phyloP scores from a whole-genome alignment of 257 asterid genomes.

The Salvia hispanica region DNA sequence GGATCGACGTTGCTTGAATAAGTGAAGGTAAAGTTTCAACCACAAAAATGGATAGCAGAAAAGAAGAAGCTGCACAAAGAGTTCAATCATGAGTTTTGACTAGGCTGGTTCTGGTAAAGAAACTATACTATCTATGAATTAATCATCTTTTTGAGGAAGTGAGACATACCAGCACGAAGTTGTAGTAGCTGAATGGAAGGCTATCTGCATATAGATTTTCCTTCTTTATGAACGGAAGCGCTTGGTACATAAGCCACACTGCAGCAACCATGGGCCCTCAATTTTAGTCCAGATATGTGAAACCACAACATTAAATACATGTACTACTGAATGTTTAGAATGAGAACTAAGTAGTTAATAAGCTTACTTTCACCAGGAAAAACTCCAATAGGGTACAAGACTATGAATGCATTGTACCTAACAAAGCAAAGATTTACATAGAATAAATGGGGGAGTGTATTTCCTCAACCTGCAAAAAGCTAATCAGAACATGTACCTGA shows the following conservation, averaged over 20 bases:
- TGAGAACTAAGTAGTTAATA: conserved; percentile 14
- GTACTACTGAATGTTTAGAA: neutral
- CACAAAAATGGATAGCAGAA: conserved; percentile 76
- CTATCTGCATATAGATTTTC: conserved; percentile 62
- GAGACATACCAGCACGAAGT: conserved; percentile 54
- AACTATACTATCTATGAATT: neutral
- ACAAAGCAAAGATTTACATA: conserved; percentile 21
- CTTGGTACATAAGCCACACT: conserved; percentile 96
- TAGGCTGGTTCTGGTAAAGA: too few relatives aligned
- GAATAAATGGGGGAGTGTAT: conserved; percentile 9
- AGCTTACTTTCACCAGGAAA: conserved; percentile 92
- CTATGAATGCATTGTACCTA: conserved; percentile 89
- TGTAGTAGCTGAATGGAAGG: conserved; percentile 69
- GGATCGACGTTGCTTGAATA: conserved; percentile 81
- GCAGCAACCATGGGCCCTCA: conserved; percentile 16
- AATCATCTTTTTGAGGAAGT: neutral
- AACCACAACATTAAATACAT: neutral
- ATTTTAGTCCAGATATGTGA: conserved; percentile 13
- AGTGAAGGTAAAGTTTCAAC: conserved; percentile 89
- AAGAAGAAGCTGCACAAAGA: conserved; percentile 62
- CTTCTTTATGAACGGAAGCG: conserved; percentile 74
- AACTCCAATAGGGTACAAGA: conserved; percentile 85
- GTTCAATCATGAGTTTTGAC: neutral
- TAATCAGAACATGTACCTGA: conserved; percentile 53
- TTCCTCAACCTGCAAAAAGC: neutral